Evolutionary conservation across 2,329 filamentous ascomycete genomes (phyloP), one percentile per base, ranked within the genome.

Genomic region (Cordyceps militaris): DNA sequence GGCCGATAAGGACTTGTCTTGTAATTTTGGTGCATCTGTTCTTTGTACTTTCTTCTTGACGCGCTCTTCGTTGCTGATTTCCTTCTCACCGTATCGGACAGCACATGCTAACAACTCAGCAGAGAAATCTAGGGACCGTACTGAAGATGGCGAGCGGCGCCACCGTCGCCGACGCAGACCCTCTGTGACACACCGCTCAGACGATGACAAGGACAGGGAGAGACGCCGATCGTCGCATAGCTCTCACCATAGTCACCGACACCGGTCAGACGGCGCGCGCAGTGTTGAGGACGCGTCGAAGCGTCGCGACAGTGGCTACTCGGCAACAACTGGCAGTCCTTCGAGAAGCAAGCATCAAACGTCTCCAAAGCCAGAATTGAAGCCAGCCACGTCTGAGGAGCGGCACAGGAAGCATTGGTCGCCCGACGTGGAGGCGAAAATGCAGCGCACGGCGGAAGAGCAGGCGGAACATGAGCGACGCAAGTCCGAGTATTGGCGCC

Each of bases 381-480:
- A 13, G 10, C 40, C 6, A 11, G 14, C 4, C 3, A 11, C 40
- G 19, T 23, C 40, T 14, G 19, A 9, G 10, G 40, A 43, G 19
- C 19, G 34, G 13, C 8, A 43, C 8, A 43, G 10, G 16, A 47
- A 32, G 26, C 28, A 49, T 19, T 24, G 13, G 47, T 28, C 47
- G 1, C 16, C 16, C 9, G 30, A 30, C 8, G 11, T 14, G n/a
- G 49, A 40, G 28, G 30, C 23, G 13, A 49, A 36, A 28, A 51
- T 19, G 23, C 66, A 63, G 52, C 70, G 77, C 58, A 78, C 76
- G 3, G 68, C 73, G 2, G 77, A 80, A 61, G 77, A 81, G 62
- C 77, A 79, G 59, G 76, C 72, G 16, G 76, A 73, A 2, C 76
- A 80, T 56, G 79, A 82, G 1, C 75, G 66, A 61, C 74, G 75